Conservation (phyloP, 2,329 filamentous ascomycete genomes). For the Calonectria honghensis region DNA sequence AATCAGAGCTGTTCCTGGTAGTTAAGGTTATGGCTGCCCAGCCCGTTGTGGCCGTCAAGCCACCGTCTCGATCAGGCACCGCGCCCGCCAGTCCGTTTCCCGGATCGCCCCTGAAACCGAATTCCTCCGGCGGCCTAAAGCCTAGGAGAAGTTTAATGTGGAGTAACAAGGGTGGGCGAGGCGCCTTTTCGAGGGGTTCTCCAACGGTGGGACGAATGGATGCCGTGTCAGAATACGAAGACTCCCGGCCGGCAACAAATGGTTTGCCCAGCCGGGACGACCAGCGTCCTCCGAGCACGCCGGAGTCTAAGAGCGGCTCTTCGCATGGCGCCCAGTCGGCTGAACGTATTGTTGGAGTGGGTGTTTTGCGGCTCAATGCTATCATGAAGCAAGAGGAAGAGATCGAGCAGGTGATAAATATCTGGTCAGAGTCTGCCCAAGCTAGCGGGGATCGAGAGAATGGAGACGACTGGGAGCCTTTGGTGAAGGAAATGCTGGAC, state of each 20-base stretch:
- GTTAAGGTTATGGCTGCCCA: slow-evolving; percentile 83
- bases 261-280: slow-evolving; percentile 67
- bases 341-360: slow-evolving; percentile 82
- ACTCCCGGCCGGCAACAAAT: slow-evolving; percentile 58
- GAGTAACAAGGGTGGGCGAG: slow-evolving; percentile 75
- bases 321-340: slow-evolving; percentile 56
- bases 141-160: slow-evolving; percentile 82
- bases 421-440: slow-evolving; percentile 81
- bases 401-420: slow-evolving; percentile 82
- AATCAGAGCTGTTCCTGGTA: slow-evolving; percentile 87
- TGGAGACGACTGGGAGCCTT: slow-evolving; percentile 81
- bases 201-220: slow-evolving; percentile 69
- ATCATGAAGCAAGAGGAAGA: slow-evolving; percentile 84
- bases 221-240: slow-evolving; percentile 71
- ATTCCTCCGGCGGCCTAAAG: slow-evolving; percentile 70
- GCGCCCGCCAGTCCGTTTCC: slow-evolving; percentile 63
- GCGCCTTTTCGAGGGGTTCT: slow-evolving; percentile 72
- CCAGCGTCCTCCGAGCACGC: slow-evolving; percentile 70
- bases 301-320: slow-evolving; percentile 66
- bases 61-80: slow-evolving; percentile 71
- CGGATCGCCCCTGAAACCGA: slow-evolving; percentile 68
- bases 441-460: slow-evolving; percentile 74
- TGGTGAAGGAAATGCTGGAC: slow-evolving; percentile 83
- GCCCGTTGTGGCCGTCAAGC: slow-evolving; percentile 67
- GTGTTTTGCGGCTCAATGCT: slow-evolving; percentile 84